Base-by-base conservation (phyloP, 2,329 filamentous ascomycete species). In the Alternaria burnsii region DNA sequence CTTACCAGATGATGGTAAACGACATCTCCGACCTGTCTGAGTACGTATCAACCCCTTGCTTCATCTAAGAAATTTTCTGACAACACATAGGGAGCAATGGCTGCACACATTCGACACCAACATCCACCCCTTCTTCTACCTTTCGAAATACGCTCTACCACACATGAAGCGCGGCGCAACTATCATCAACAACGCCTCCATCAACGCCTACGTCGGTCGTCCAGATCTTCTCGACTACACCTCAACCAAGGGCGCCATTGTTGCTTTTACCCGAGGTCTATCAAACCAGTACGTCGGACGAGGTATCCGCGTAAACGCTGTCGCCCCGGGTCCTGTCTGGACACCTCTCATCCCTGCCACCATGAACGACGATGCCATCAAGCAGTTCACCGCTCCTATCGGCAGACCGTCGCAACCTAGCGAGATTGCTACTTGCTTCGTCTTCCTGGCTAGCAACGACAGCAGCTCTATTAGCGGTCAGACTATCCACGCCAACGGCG, bases 131-230 rank as follows among this genome's bases (percentile, higher is more conserved):
- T 90, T 88, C 82, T 95, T 93, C 83, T 94, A 89, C 81, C 83
- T 94, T 36, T 85, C 91, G 61, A 95, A 95, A 77, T 92, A 94
- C 73, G 80, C 85, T 12, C 83, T 95, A 11, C 88, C 88, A 0
- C 89, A 94, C 78, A 91, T 95, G 88, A 86, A 87, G 72, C 77
- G 78, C n/a, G 92, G 92, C 36, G 85, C 87, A 57, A 88, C 87
- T 26, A 93, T 96, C 76, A 93, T 96, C 84, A 95, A 94, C 82
- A 93, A 92, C 75, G 89, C 91, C 44, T 93, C 90, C 32, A 89
- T 95, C 75, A 94, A 94, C 76, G 91, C 89, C 26, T 95, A 94
- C 79, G 86, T 93, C 59, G 92, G 92, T 40, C 89, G 91, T 1
- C 89, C 89, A 0, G 91, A 94, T 70, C 84, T 94, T 2, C 86